These are phyloP conservation scores for Phytophthora uliginosa DNA, from an alignment of 352 stramenopile species.

Conservation along the genomic window DNA sequence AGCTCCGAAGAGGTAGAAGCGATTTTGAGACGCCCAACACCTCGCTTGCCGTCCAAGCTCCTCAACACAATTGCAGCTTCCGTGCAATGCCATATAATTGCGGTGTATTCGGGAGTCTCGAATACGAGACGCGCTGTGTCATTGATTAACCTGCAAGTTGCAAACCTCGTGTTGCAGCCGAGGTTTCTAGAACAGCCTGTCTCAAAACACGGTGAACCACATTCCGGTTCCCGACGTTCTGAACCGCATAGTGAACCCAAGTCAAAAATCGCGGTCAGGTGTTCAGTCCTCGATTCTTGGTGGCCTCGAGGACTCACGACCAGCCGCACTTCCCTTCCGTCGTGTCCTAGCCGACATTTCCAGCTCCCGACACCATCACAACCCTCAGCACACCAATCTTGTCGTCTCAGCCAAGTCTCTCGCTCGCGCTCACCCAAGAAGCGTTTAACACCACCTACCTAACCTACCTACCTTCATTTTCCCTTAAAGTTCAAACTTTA, in stretches of 20 bases:
- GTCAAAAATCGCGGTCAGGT: slow-evolving; percentile 21
- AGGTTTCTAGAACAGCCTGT: background rate
- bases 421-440: background rate
- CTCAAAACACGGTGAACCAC: slow-evolving; percentile 9
- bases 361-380: background rate
- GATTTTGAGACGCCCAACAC: too few relatives aligned
- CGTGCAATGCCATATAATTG: too few relatives aligned
- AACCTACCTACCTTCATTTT: background rate
- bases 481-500: background rate
- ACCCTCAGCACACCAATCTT: background rate
- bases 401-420: background rate
- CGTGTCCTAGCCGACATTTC: background rate
- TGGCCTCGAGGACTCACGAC: slow-evolving; percentile 28
- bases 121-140: too few relatives aligned
- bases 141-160: too few relatives aligned
- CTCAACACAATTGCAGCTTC: slow-evolving; percentile 39
- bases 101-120: too few relatives aligned
- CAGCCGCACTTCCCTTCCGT: background rate
- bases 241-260: slow-evolving; percentile 14
- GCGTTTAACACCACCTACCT: background rate
- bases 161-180: background rate
- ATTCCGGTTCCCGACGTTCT: slow-evolving; percentile 7
- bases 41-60: too few relatives aligned
- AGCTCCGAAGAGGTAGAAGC: too few relatives aligned
- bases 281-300: slow-evolving; percentile 35